These are phyloP conservation scores for Entoloma clypeatum DNA, from an alignment of 1,284 basidiomycete species.

Conservation along the genomic window DNA sequence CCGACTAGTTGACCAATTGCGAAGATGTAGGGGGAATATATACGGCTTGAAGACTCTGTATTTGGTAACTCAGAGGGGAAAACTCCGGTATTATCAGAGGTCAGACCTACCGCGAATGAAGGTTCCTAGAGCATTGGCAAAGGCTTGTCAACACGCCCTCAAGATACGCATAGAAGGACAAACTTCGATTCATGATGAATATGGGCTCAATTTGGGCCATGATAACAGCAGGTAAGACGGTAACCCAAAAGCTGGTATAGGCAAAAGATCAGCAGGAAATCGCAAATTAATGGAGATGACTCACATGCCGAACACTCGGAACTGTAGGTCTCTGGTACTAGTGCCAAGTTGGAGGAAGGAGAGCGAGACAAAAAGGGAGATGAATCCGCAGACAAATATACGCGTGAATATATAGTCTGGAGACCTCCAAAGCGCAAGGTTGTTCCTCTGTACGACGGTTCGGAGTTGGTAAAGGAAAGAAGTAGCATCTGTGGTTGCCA, in stretches of 20 bases:
- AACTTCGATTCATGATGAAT: constrained; percentile 78
- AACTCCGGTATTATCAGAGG: neutral
- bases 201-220: constrained; percentile 82
- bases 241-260: constrained; percentile 62
- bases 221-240: constrained; percentile 71
- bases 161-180: constrained; percentile 17
- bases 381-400: constrained; percentile 72
- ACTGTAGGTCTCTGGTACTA: constrained; percentile 73
- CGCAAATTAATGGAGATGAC: constrained; percentile 21
- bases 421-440: constrained; percentile 77
- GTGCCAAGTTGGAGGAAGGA: constrained; percentile 76
- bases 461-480: constrained; percentile 77
- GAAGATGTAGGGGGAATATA: constrained; percentile 80
- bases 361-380: constrained; percentile 78
- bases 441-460: constrained; percentile 72
- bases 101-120: constrained; percentile 56
- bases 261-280: constrained; percentile 13
- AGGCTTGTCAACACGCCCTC: neutral
- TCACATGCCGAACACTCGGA: constrained; percentile 77
- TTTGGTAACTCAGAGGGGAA: neutral
- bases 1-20: constrained; percentile 79
- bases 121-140: constrained; percentile 29
- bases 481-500: constrained; percentile 69
- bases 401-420: constrained; percentile 83
- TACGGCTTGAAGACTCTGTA: constrained; percentile 66